These are phyloP conservation scores for Tricholoma bakamatsutake DNA, from an alignment of 768 basidiomycete species.

Conservation along the genomic window DNA sequence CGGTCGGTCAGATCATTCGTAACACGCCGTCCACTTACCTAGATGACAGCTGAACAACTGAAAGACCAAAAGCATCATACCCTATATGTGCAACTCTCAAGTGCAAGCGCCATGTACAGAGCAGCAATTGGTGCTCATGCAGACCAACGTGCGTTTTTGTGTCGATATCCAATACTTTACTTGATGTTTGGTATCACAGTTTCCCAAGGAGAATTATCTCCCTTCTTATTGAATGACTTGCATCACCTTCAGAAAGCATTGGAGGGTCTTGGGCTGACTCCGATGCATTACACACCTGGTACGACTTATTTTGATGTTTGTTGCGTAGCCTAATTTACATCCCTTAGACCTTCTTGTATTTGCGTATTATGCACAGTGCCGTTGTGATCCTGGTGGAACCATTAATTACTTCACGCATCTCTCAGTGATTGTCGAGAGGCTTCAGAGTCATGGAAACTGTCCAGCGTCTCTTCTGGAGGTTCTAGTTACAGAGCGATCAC, in stretches of 20 bases:
- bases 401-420: constrained; percentile 59
- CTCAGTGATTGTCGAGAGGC: constrained; percentile 40
- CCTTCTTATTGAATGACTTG: constrained; percentile 31
- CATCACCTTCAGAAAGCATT: constrained; percentile 36
- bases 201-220: constrained; percentile 44
- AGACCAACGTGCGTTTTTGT: constrained; percentile 55
- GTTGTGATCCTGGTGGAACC: constrained; percentile 69
- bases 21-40: background rate
- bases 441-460: constrained; percentile 43
- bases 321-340: constrained; percentile 1
- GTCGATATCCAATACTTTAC: background rate
- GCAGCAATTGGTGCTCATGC: constrained; percentile 69
- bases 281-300: constrained; percentile 63
- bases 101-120: constrained; percentile 67
- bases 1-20: constrained; percentile 27
- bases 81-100: constrained; percentile 47
- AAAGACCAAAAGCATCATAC: constrained; percentile 36
- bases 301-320: constrained; percentile 11
- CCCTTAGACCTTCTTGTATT: constrained; percentile 66
- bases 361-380: constrained; percentile 75
- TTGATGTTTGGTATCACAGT: constrained; percentile 28
- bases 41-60: constrained; percentile 16
- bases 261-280: constrained; percentile 57
- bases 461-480: constrained; percentile 50
- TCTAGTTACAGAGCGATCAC: constrained; percentile 52